Evolutionary conservation across 192 early-diverging fungal species (phyloP).

Genomic region (Coemansia biformis): DNA sequence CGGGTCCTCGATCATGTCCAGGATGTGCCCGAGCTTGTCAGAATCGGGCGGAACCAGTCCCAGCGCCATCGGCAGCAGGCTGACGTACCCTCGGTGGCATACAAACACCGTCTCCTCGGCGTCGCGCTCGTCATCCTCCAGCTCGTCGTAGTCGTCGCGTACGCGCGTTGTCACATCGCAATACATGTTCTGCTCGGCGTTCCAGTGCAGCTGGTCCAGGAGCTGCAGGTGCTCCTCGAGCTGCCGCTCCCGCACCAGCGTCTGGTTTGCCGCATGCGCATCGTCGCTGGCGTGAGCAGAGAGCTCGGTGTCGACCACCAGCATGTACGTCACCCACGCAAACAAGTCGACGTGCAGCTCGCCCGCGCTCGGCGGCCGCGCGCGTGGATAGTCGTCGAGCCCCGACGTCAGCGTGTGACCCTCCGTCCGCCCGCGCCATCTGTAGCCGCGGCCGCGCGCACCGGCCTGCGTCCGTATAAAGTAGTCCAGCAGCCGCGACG

Average conservation of each 20-base stretch:
- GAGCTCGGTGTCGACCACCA: constrained; percentile 13
- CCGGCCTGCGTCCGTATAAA: constrained; percentile 77
- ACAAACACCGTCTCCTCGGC: constrained; percentile 32
- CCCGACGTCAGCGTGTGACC: constrained; percentile 86
- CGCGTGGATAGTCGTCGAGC: constrained; percentile 91
- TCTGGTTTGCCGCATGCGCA: background rate
- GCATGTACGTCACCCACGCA: constrained; percentile 33
- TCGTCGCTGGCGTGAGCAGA: background rate
- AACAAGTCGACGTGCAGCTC: constrained; percentile 43
- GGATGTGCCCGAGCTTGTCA: constrained; percentile 60
- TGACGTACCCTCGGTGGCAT: constrained; percentile 52
- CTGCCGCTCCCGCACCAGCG: background rate
- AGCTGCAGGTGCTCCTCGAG: constrained; percentile 13
- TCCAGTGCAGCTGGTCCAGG: constrained; percentile 41
- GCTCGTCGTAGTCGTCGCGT: constrained; percentile 39
- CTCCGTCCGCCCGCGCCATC: constrained; percentile 83
- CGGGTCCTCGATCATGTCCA: constrained; percentile 73
- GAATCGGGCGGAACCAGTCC: constrained; percentile 67
- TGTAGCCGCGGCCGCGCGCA: constrained; percentile 58
- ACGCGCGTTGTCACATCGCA: constrained; percentile 29
- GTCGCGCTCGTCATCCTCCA: constrained; percentile 28
- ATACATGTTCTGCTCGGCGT: constrained; percentile 33
- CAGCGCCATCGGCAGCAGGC: constrained; percentile 77
- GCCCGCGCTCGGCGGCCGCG: constrained; percentile 56
- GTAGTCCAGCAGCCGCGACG: constrained; percentile 69